Base-by-base conservation (phyloP, 1,139 yeast genomes). In the Lodderomyces theae region DNA sequence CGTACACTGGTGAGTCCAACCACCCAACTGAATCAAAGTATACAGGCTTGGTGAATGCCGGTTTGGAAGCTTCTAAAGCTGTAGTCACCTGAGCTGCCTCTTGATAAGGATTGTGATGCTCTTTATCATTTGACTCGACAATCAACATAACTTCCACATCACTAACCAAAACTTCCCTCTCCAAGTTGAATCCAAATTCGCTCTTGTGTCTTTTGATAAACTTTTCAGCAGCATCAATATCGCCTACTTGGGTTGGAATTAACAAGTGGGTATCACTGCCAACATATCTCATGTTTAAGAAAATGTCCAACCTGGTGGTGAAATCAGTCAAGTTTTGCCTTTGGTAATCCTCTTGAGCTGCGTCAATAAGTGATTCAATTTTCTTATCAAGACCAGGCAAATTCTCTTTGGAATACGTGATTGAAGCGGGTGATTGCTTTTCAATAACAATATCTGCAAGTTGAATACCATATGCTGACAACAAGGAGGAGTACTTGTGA, bases 211-310 rank as follows among this genome's bases (percentile, higher is more conserved):
- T 60, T 10, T 51, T 47, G 18, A 68, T 50, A 43, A 70, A 70
- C 35, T 49, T 51, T 11, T 45, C 34, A 36, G 54, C 66, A 12
- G 66, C 61, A 47, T 60, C 51, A 24, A 55, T 43, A 6, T 49
- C 55, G 4, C 52, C 57, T 4, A 48, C 52, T 1, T 23, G 34
- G 24, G 56, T 56, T 3, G 61, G 61, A 28, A 86, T 79, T 82
- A 89, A 83, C 48, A 90, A 67, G 35, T 84, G 82, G 2, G 96
- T 84, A 56, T 89, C 97, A 13, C 96, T 84, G 5, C 97, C 97
- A 46, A 80, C 79, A 58, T 86, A 90, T 53, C 94, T 74, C 72
- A 90, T 68, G 56, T 89, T 89, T 49, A 88, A 66, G 51, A 76
- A 86, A 24, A 76, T 74, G 52, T 88, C 95, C 41, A 74, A 66